Conservation (phyloP, 495 filamentous ascomycete genomes). For the Alectoria sarmentosa region DNA sequence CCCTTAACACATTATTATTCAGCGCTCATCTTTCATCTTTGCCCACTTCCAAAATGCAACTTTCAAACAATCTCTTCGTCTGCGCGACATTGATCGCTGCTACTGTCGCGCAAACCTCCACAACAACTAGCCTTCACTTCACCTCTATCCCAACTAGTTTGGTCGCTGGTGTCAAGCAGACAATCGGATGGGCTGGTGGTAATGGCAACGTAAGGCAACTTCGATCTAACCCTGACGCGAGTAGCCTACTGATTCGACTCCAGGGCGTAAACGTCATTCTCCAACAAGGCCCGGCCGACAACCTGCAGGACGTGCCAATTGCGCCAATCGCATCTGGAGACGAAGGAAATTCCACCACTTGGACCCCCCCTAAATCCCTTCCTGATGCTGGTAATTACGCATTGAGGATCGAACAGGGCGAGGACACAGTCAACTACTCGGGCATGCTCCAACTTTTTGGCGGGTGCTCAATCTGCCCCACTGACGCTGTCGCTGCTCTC, state of each 20-base stretch:
- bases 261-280: constrained; percentile 38
- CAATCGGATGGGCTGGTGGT: constrained; percentile 38
- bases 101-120: constrained; percentile 28
- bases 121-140: constrained; percentile 31
- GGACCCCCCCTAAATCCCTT: constrained; percentile 35
- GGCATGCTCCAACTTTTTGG: constrained; percentile 32
- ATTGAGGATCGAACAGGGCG: constrained; percentile 39
- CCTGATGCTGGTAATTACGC: constrained; percentile 39
- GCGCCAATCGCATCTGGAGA: constrained; percentile 32
- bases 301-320: constrained; percentile 38
- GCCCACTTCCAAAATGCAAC: background rate
- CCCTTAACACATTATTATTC: background rate
- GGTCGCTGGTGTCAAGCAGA: constrained; percentile 32
- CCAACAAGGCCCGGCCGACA: constrained; percentile 35
- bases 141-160: constrained; percentile 38
- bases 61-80: constrained; percentile 30
- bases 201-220: constrained; percentile 29
- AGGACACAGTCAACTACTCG: constrained; percentile 40
- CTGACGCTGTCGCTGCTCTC: constrained; percentile 15
- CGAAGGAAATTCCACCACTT: constrained; percentile 36
- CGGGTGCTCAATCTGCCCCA: constrained; percentile 20
- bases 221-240: background rate
- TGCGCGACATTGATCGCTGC: constrained; percentile 31
- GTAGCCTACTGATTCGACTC: constrained; percentile 5
- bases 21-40: background rate